phyloP scores from a whole-genome alignment of 352 stramenopile species.

The Globisporangium nagaii region DNA sequence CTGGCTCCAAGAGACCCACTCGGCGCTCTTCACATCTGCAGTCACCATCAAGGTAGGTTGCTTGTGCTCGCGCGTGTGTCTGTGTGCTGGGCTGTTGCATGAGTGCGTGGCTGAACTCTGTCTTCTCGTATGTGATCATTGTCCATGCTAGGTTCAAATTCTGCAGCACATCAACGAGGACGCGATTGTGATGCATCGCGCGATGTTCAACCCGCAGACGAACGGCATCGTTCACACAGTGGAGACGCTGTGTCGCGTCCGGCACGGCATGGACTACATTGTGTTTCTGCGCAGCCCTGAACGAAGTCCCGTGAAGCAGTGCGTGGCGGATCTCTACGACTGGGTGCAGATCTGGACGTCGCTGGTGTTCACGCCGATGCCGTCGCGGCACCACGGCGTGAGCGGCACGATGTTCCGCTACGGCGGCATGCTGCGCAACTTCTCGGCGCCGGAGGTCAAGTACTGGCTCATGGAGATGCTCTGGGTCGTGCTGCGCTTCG shows the following conservation, averaged over 20 bases:
- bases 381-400: not conserved
- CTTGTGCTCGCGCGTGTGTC: no score
- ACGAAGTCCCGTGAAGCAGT: slow-evolving; percentile 14
- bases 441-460: slow-evolving; percentile 16
- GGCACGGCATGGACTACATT: slow-evolving; percentile 17
- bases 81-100: no score
- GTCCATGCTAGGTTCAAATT: slow-evolving; percentile 12
- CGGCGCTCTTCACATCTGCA: slow-evolving; percentile 22
- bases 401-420: slow-evolving; percentile 26
- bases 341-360: slow-evolving; percentile 29
- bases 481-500: slow-evolving; percentile 36
- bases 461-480: slow-evolving; percentile 47
- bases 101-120: not conserved
- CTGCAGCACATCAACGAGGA: slow-evolving; percentile 33
- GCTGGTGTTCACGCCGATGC: slow-evolving; percentile 22
- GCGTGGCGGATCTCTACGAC: slow-evolving; percentile 13
- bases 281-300: slow-evolving; percentile 29
- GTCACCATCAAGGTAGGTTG: slow-evolving; percentile 20
- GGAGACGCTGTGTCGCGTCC: slow-evolving; percentile 26
- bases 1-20: slow-evolving; percentile 16
- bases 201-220: slow-evolving; percentile 31
- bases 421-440: slow-evolving; percentile 18
- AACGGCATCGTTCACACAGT: slow-evolving; percentile 23
- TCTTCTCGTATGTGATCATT: not conserved
- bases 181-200: slow-evolving; percentile 28